Conservation (phyloP, 176 grass and related monocot genomes). For the Oryza meyeriana region DNA sequence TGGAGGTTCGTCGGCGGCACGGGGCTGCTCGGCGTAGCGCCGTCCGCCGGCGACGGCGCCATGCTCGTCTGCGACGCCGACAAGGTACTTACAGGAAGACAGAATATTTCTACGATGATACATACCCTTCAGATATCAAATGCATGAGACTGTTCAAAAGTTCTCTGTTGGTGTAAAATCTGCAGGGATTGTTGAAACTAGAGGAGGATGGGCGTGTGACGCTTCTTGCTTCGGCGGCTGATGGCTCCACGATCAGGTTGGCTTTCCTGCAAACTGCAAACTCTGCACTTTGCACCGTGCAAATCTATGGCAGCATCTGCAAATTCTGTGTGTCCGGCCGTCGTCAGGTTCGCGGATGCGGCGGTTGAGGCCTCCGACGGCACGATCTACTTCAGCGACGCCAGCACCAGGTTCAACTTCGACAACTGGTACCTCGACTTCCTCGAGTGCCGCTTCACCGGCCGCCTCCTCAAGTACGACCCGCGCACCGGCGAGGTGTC, state of each 20-base stretch:
- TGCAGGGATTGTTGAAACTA: conserved; percentile 60
- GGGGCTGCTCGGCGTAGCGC: conserved; percentile 46
- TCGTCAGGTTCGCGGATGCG: conserved; percentile 51
- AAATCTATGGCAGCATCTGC: neutral
- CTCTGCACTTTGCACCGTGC: neutral
- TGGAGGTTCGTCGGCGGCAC: conserved; percentile 63
- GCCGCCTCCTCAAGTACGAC: conserved; percentile 83
- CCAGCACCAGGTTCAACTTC: conserved; percentile 54
- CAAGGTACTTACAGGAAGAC: conserved; percentile 24
- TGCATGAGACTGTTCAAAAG: too few relatives aligned
- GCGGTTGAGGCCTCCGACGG: conserved; percentile 60
- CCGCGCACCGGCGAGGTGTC: conserved; percentile 37
- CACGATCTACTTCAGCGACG: conserved; percentile 77
- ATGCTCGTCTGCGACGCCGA: conserved; percentile 72
- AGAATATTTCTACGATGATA: neutral
- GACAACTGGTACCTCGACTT: conserved; percentile 40
- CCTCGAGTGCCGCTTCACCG: conserved; percentile 43
- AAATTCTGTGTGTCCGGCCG: neutral
- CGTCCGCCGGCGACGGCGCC: conserved; percentile 40
- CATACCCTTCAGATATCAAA: too few relatives aligned
- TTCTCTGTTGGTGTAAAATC: neutral
- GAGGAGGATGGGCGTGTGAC: conserved; percentile 49
- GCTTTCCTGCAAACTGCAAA: neutral
- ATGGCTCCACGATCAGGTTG: conserved; percentile 54
- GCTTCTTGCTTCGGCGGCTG: conserved; percentile 49